Base-by-base conservation (phyloP, 768 basidiomycete species). In the Calocera cornea region DNA sequence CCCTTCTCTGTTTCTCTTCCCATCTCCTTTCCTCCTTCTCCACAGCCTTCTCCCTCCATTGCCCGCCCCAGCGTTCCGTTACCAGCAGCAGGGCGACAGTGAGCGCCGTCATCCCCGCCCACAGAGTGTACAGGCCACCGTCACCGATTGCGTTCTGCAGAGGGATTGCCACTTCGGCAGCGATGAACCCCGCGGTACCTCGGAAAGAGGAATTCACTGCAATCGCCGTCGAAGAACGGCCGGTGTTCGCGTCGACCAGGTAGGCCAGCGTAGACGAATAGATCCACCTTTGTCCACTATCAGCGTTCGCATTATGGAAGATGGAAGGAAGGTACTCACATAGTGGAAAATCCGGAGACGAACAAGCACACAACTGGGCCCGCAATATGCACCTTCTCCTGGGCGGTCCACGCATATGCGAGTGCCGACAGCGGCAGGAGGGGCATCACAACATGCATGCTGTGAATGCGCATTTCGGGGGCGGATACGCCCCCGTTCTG, bases 161-260 rank as follows among this genome's bases (percentile, higher is more conserved):
- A 0, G 89, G 90, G 0, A 89, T 84, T 0, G 87, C 87, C 5
- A 88, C 78, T 75, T 93, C 88, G 0, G 84, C 84, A 1, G 85
- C 83, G 19, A 88, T 72, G 74, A 88, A 88, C 1, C 87, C 91
- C 17, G 82, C 77, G 2, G 81, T 49, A 0, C 92, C 90, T 64
- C 92, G 83, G 75, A 88, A 88, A 33, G 82, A 82, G 66, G 88
- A 89, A 74, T 95, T 95, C 33, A 82, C 77, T 0, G 92, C 90
- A 8, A 79, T 71, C 0, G 89, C 90, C 1, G 84, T 84, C 1
- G 87, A 85, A 1, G 89, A 89, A 31, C 89, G 83, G 10, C 92
- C 93, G 7, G 81, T 79, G 74, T 95, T 97, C 2, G 90, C 85
- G 71, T 97, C 92, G 19, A 94, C 90, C 36, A 94, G 80, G 72